Conservation (phyloP, 148 eudicot species). For the Gaultheria prostrata region DNA sequence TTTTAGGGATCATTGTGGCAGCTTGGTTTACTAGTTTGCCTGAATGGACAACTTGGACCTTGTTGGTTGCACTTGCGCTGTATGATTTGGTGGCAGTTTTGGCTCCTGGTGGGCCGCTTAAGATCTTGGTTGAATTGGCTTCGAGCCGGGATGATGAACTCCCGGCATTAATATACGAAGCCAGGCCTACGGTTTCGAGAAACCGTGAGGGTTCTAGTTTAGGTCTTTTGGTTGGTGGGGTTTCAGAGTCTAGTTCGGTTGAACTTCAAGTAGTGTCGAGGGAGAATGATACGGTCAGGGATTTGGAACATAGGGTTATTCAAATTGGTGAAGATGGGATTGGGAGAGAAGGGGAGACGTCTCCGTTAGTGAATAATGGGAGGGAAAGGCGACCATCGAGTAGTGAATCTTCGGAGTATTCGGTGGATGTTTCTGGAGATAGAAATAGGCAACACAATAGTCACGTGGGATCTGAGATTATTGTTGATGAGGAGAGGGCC, state of each 20-base stretch:
- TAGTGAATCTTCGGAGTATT: conserved; percentile 8
- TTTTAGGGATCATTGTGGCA: conserved; percentile 75
- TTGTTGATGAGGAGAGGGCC: conserved; percentile 39
- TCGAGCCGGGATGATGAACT: conserved; percentile 81
- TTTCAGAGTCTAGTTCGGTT: conserved; percentile 43
- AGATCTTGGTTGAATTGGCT: conserved; percentile 76
- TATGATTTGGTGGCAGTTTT: conserved; percentile 89
- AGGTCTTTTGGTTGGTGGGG: conserved; percentile 62
- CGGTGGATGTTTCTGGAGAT: conserved; percentile 6
- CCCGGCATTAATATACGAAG: conserved; percentile 82
- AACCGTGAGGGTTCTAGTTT: conserved; percentile 25
- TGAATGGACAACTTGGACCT: conserved; percentile 96
- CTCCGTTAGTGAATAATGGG: conserved; percentile 45
- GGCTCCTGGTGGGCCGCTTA: conserved; percentile 93
- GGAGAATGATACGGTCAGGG: conserved; percentile 4
- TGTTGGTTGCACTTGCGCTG: conserved; percentile 70
- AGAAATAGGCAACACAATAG: not conserved
- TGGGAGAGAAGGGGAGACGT: conserved; percentile 39
- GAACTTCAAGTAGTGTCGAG: conserved; percentile 45
- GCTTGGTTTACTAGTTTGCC: conserved; percentile 92
- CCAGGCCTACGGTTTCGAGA: conserved; percentile 56
- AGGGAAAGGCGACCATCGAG: conserved; percentile 26
- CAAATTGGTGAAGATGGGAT: conserved; percentile 24
- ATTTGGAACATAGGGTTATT: conserved; percentile 2
- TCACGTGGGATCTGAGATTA: conserved; percentile 25